Evolutionary conservation across 78 protist species (phyloP).

Genomic region (Tieghemostelium lacteum): DNA sequence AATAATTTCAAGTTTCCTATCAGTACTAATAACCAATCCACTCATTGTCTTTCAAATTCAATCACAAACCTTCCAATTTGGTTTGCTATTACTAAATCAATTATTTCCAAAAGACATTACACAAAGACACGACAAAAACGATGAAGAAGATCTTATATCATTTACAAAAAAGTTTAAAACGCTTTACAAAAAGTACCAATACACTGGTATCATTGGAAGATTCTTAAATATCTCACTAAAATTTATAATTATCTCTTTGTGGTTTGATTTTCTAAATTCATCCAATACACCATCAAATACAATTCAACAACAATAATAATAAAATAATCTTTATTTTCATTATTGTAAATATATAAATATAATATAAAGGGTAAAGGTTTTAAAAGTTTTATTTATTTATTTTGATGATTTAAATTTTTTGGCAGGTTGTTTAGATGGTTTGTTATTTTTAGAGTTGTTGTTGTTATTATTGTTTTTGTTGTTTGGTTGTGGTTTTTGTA

Average conservation of each 20-base stretch:
- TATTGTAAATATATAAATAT: no score
- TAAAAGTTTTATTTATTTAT: neutral
- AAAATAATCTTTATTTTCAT: neutral
- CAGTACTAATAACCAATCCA: slow-evolving; percentile 17
- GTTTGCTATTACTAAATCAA: slow-evolving; percentile 3
- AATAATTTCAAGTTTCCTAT: slow-evolving; percentile 27
- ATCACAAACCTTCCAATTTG: slow-evolving; percentile 17
- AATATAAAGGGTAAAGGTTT: no score
- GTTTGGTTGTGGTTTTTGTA: neutral
- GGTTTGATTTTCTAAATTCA: slow-evolving; percentile 52
- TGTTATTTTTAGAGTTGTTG: slow-evolving; percentile 1
- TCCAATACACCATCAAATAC: neutral
- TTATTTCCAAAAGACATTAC: neutral
- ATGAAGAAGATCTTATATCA: neutral
- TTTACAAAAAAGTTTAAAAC: slow-evolving; percentile 23
- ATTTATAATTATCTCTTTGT: slow-evolving; percentile 19
- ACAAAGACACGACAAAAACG: neutral
- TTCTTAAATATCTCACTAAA: slow-evolving; percentile 14
- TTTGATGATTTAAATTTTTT: neutral
- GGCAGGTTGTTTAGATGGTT: slow-evolving; percentile 1
- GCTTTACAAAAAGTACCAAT: neutral
- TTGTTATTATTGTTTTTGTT: neutral
- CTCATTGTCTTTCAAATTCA: slow-evolving; percentile 35
- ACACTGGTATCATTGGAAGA: slow-evolving; percentile 37
- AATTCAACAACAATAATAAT: neutral